Evolutionary conservation across 768 basidiomycete genomes (phyloP), one percentile per base, ranked within the genome.

Genomic region (Pleurotus djamor): DNA sequence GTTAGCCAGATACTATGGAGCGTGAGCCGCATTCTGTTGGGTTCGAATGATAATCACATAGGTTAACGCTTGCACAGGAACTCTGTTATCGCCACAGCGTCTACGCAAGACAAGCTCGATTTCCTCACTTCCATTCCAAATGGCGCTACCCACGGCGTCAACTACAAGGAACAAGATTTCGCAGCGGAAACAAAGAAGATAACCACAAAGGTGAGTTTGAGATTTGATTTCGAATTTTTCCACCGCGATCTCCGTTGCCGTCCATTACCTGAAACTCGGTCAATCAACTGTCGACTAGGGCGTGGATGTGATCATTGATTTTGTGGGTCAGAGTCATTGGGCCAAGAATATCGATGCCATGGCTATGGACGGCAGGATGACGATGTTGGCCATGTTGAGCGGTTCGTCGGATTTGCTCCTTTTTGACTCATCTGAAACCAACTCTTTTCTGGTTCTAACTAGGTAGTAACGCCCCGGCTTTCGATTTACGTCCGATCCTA

Each of bases 111-210:
- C 38, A 97, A 97, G 72, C 81, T 94, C 49, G 80, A 88, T 57
- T 93, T 84, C 82, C 76, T 95, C 37, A 75, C 89, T 21, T 78
- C 75, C 43, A 73, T 92, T 5, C 84, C 85, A 21, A 83, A 80
- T 63, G 87, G 89, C 57, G 81, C 90, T 48, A 93, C 91, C 0
- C 82, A 92, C 67, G 84, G 79, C 17, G 85, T 88, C 55, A 95
- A 96, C 72, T 96, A 96, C 76, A 93, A 86, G 68, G 90, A 84
- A 4, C 77, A 91, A 64, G 84, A 94, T 68, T 97, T 97, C 67
- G 83, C 88, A 6, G 77, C 83, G 37, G 85, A 85, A 54, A 85
- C 91, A 16, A 87, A 88, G 72, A 79, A 82, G 59, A 79, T 80
- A 14, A 95, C 92, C 0, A 72, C 37, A 28, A 56, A 56, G 54